Evolutionary conservation across 192 early-diverging fungal genomes (phyloP).

Genomic region (Backusella parvicylindrica): DNA sequence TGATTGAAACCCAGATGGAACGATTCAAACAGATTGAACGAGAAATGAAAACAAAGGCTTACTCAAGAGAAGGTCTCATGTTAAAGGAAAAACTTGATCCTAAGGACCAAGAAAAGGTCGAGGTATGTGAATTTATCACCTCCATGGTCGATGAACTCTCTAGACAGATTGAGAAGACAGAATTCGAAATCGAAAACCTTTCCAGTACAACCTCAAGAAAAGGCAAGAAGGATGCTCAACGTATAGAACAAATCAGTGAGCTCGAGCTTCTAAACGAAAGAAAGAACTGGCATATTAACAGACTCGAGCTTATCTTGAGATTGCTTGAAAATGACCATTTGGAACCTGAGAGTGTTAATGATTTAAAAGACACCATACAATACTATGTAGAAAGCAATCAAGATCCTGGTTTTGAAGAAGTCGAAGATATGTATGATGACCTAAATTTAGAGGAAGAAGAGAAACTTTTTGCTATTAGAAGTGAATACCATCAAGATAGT

Average conservation of each 20-base stretch:
- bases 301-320: constrained; percentile 89
- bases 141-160: constrained; percentile 78
- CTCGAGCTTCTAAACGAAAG: constrained; percentile 79
- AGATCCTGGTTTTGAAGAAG: constrained; percentile 86
- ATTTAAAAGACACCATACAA: constrained; percentile 83
- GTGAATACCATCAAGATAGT: constrained; percentile 54
- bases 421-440: constrained; percentile 92
- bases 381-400: constrained; percentile 92
- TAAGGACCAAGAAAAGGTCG: constrained; percentile 87
- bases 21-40: constrained; percentile 97
- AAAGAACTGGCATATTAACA: constrained; percentile 88
- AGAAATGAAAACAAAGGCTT: constrained; percentile 99
- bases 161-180: constrained; percentile 87
- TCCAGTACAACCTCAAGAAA: constrained; percentile 57
- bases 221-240: constrained; percentile 69
- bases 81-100: constrained; percentile 85
- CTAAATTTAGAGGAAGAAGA: constrained; percentile 92
- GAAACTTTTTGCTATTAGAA: constrained; percentile 72
- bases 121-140: constrained; percentile 81
- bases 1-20: constrained; percentile 99
- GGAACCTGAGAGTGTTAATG: constrained; percentile 75
- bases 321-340: constrained; percentile 91
- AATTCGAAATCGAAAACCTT: constrained; percentile 84
- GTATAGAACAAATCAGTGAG: constrained; percentile 65
- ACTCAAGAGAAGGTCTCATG: constrained; percentile 90